phyloP scores from a whole-genome alignment of 192 early-diverging fungal genomes.

The Backusella liffmaniae region DNA sequence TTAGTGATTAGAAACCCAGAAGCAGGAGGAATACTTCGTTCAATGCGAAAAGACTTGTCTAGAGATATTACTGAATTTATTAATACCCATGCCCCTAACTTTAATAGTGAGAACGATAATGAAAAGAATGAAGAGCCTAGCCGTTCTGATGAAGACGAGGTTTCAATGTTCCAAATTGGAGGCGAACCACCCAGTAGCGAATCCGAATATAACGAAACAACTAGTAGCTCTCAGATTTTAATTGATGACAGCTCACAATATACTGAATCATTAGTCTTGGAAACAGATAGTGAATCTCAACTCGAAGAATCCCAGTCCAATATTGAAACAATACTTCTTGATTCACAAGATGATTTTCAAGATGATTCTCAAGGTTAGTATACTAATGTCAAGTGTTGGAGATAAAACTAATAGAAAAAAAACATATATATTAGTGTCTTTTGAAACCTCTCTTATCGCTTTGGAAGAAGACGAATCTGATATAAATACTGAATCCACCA shows the following conservation, averaged over 20 bases:
- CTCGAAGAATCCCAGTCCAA: neutral
- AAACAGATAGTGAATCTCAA: neutral
- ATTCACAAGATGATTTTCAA: neutral
- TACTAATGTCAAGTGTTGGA: neutral
- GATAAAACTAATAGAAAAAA: neutral
- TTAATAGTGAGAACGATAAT: slow-evolving; percentile 13
- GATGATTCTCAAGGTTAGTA: neutral
- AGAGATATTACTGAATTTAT: slow-evolving; percentile 75
- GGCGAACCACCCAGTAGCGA: neutral
- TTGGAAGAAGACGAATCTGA: neutral
- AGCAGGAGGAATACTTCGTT: slow-evolving; percentile 44
- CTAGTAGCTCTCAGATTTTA: neutral
- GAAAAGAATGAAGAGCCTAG: neutral
- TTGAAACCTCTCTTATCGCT: neutral
- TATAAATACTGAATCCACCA: neutral
- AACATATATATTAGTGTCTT: neutral
- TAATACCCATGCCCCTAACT: slow-evolving; percentile 71
- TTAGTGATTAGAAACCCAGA: slow-evolving; percentile 62
- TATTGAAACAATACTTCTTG: neutral
- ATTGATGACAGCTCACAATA: neutral
- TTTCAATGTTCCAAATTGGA: neutral
- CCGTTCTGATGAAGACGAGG: neutral
- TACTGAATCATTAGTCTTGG: neutral
- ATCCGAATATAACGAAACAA: neutral
- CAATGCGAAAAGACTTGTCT: slow-evolving; percentile 65